Evolutionary conservation across 1,284 basidiomycete genomes (phyloP).

Genomic region (Anthracocystis setariae): DNA sequence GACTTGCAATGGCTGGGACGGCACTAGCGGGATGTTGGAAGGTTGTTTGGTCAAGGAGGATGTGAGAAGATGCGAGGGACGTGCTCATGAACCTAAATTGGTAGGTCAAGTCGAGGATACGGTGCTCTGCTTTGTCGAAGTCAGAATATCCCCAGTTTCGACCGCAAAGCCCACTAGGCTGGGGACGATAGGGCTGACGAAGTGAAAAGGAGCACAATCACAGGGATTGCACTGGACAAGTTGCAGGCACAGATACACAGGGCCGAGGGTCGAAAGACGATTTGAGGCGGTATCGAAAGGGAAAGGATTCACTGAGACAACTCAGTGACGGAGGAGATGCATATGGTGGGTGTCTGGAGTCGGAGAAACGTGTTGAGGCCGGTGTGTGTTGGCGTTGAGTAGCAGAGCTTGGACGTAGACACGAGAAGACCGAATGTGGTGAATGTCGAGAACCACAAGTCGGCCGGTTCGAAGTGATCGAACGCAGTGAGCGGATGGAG

Average conservation of each 20-base stretch:
- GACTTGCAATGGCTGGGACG: background rate
- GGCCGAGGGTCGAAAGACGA: background rate
- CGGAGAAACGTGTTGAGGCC: too few species aligned
- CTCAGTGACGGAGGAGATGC: too few species aligned
- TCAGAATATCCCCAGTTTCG: conserved; percentile 25
- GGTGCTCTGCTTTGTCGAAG: conserved; percentile 12
- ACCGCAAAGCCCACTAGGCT: conserved; percentile 7
- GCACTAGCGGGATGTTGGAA: background rate
- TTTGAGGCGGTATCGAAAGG: background rate
- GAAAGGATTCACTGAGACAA: too few species aligned
- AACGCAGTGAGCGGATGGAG: too few species aligned
- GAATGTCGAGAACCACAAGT: too few species aligned
- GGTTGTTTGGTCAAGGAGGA: background rate
- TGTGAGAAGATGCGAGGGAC: background rate
- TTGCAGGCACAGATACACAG: background rate
- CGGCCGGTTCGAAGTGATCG: too few species aligned
- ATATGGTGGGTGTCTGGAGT: too few species aligned
- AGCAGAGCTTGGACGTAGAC: too few species aligned
- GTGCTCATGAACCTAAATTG: too few species aligned
- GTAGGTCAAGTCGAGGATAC: background rate
- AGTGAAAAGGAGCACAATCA: conserved; percentile 4
- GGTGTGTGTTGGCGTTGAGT: too few species aligned
- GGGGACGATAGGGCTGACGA: conserved; percentile 23
- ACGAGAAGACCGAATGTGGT: too few species aligned
- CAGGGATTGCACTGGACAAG: conserved; percentile 6